Conservation (phyloP, 176 grass and related monocot genomes). For the Poa annua region DNA sequence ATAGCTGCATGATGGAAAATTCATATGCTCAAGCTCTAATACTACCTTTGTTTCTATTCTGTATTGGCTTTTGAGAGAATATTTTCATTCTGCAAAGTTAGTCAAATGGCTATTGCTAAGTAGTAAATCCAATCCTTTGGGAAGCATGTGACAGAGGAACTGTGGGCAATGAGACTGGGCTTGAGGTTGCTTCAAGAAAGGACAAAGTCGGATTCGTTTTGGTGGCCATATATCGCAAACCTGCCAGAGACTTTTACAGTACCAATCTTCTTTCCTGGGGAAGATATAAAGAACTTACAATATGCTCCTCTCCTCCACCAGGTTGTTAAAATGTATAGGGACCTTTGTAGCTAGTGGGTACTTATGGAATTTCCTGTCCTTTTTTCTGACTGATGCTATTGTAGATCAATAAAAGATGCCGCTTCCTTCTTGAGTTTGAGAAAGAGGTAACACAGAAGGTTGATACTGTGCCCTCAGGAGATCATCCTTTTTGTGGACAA, state of each 20-base stretch:
- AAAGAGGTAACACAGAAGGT: conserved; percentile 61
- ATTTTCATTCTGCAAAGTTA: conserved; percentile 34
- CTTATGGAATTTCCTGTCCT: background rate
- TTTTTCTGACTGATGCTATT: conserved; percentile 45
- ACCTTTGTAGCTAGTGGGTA: conserved; percentile 11
- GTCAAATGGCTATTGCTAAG: conserved; percentile 34
- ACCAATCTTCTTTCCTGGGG: conserved; percentile 81
- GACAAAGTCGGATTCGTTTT: conserved; percentile 68
- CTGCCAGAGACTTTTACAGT: conserved; percentile 75
- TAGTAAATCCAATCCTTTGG: conserved; percentile 61
- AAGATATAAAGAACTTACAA: conserved; percentile 87
- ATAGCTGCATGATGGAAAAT: background rate
- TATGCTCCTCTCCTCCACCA: conserved; percentile 85
- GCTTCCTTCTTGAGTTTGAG: conserved; percentile 85
- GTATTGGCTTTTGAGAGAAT: conserved; percentile 15
- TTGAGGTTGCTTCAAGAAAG: conserved; percentile 95
- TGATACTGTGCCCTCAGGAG: conserved; percentile 24
- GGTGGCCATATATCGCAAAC: conserved; percentile 96
- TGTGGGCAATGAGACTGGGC: conserved; percentile 93
- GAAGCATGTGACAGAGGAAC: conserved; percentile 88
- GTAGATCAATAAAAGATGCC: conserved; percentile 94
- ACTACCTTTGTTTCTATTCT: conserved; percentile 16
- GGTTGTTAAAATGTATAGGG: conserved; percentile 47
- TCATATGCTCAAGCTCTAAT: background rate
- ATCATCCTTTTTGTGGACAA: conserved; percentile 89